Percentiles rank a stretch among this genome's conserved stretches.
Conservation (phyloP, 257 asterid genomes). For the Orobanche coerulescens region DNA sequence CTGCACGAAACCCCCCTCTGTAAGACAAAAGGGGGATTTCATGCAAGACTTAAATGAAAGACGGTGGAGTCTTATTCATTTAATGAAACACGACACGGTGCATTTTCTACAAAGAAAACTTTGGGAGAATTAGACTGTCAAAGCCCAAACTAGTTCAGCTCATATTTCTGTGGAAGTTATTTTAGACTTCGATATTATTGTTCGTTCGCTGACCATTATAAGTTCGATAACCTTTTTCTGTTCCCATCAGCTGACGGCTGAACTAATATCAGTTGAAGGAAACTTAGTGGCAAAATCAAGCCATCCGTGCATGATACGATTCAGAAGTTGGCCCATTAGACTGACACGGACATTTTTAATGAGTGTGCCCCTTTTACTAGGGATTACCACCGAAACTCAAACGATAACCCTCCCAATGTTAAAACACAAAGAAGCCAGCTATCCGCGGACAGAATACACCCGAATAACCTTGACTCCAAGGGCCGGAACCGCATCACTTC, state of each 20-base stretch:
- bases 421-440: constrained; percentile 46
- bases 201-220: not conserved
- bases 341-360: constrained; percentile 40
- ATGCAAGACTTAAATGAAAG: no score
- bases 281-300: constrained; percentile 39
- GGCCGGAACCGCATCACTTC: constrained; percentile 49
- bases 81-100: no score
- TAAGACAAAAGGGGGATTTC: no score
- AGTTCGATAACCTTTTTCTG: not conserved
- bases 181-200: no score
- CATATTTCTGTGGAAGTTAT: no score
- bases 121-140: no score
- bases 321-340: constrained; percentile 68
- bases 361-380: constrained; percentile 59
- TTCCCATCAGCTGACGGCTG: constrained; percentile 45
- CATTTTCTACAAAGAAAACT: no score
- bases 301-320: constrained; percentile 63
- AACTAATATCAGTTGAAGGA: constrained; percentile 42
- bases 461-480: constrained; percentile 51
- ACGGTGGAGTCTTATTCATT: no score
- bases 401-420: constrained; percentile 38
- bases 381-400: constrained; percentile 54
- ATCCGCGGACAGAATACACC: constrained; percentile 40
- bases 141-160: no score
- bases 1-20: no score